Percentiles rank a stretch among this genome's conserved stretches.
These are phyloP conservation scores for Centaurea solstitialis DNA, from an alignment of 129 eudicot genomes.

Conservation along the genomic window DNA sequence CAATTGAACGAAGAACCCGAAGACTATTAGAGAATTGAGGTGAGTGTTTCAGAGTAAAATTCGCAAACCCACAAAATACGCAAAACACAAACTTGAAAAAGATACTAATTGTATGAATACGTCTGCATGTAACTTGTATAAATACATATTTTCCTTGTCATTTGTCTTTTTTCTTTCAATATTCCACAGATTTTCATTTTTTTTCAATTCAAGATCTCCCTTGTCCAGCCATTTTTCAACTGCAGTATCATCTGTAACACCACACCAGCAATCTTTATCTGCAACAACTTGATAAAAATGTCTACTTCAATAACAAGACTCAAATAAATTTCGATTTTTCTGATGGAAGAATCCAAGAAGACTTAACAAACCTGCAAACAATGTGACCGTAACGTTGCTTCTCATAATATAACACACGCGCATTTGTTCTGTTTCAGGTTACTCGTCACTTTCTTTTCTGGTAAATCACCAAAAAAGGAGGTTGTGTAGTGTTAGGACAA, in stretches of 20 bases:
- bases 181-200: conserved; percentile 7
- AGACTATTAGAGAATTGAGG: conserved; percentile 9
- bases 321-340: not conserved
- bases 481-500: not conserved
- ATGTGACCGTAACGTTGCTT: conserved; percentile 10
- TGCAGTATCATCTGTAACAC: conserved; percentile 30
- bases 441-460: conserved; percentile 51
- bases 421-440: conserved; percentile 55
- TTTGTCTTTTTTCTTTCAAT: conserved; percentile 7
- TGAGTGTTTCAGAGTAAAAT: conserved; percentile 20
- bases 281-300: conserved; percentile 13
- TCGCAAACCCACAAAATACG: conserved; percentile 27
- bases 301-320: conserved; percentile 9
- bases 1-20: conserved; percentile 16
- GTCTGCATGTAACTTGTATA: not conserved
- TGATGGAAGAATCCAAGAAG: not conserved
- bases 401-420: conserved; percentile 55
- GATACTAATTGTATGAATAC: conserved; percentile 15
- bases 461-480: not conserved
- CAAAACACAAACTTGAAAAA: conserved; percentile 22
- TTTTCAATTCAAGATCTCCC: conserved; percentile 11
- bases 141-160: conserved; percentile 23
- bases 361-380: conserved; percentile 21
- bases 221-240: conserved; percentile 24
- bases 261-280: conserved; percentile 30